Evolutionary conservation across 169 alveolate genomes (phyloP).

Genomic region (Babesia ovata): DNA sequence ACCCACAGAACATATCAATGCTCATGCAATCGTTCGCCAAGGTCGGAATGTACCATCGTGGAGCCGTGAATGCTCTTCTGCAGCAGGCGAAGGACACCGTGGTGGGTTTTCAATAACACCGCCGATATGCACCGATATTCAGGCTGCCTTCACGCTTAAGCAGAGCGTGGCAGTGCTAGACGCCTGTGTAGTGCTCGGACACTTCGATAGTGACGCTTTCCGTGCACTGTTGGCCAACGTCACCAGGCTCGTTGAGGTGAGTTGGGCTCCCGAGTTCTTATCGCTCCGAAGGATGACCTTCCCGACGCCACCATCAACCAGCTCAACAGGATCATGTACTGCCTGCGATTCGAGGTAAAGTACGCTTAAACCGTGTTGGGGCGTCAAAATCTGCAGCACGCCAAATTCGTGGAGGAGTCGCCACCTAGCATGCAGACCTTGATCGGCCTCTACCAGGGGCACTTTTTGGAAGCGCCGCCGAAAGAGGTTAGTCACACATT

Average conservation of each 20-base stretch:
- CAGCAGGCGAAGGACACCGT: constrained; percentile 13
- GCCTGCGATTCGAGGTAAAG: constrained; percentile 48
- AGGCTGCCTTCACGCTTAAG: constrained; percentile 60
- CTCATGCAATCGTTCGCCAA: constrained; percentile 49
- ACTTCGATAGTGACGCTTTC: constrained; percentile 30
- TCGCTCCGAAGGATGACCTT: constrained; percentile 28
- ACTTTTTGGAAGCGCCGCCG: constrained; percentile 17
- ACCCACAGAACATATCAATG: constrained; percentile 66
- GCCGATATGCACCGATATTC: neutral
- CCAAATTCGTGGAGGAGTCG: constrained; percentile 9
- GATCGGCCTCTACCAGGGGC: constrained; percentile 57
- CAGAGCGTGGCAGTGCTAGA: constrained; percentile 59
- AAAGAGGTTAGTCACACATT: neutral
- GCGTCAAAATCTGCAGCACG: constrained; percentile 11
- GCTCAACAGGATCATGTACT: constrained; percentile 61
- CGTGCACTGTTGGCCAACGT: constrained; percentile 1
- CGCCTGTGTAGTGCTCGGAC: constrained; percentile 52
- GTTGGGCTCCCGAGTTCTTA: neutral
- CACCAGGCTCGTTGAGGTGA: constrained; percentile 13
- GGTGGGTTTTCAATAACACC: constrained; percentile 1
- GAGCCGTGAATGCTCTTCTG: constrained; percentile 28
- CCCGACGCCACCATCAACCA: constrained; percentile 39
- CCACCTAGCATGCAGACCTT: constrained; percentile 21
- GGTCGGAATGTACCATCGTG: constrained; percentile 42
- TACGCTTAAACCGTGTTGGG: too few species aligned